phyloP scores from a whole-genome alignment of 2,329 filamentous ascomycete species.

The Trichoderma atrobrunneum region DNA sequence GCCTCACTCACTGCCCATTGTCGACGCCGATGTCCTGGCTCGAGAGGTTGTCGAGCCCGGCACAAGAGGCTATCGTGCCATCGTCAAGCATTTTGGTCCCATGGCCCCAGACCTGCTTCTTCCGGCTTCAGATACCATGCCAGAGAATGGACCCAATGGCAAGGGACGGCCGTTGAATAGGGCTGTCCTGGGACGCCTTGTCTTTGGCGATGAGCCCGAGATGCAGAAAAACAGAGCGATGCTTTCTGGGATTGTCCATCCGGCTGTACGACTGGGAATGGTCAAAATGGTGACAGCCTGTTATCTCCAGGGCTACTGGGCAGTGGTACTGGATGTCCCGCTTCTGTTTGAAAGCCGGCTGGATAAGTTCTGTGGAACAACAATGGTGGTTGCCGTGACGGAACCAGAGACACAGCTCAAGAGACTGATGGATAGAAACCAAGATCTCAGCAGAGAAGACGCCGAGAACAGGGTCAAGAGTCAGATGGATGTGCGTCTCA shows the following conservation, averaged over 20 bases:
- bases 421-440: constrained; percentile 70
- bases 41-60: constrained; percentile 94
- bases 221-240: constrained; percentile 68
- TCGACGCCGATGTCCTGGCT: constrained; percentile 91
- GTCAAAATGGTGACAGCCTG: constrained; percentile 68
- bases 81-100: constrained; percentile 76
- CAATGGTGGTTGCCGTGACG: constrained; percentile 80
- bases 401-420: constrained; percentile 81
- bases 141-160: constrained; percentile 53
- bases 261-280: constrained; percentile 81
- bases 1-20: constrained; percentile 82
- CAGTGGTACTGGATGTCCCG: constrained; percentile 88
- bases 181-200: constrained; percentile 75
- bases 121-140: constrained; percentile 50
- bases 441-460: constrained; percentile 78
- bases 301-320: constrained; percentile 77
- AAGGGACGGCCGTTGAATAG: constrained; percentile 77
- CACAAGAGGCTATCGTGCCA: constrained; percentile 76
- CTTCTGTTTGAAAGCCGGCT: constrained; percentile 86
- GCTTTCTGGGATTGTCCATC: constrained; percentile 89
- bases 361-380: constrained; percentile 79
- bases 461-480: constrained; percentile 81
- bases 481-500: constrained; percentile 81
- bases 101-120: constrained; percentile 84
- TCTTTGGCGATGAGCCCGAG: constrained; percentile 79